Evolutionary conservation across 164 flowering plant species (phyloP).

Genomic region (Dillenia turbinata): DNA sequence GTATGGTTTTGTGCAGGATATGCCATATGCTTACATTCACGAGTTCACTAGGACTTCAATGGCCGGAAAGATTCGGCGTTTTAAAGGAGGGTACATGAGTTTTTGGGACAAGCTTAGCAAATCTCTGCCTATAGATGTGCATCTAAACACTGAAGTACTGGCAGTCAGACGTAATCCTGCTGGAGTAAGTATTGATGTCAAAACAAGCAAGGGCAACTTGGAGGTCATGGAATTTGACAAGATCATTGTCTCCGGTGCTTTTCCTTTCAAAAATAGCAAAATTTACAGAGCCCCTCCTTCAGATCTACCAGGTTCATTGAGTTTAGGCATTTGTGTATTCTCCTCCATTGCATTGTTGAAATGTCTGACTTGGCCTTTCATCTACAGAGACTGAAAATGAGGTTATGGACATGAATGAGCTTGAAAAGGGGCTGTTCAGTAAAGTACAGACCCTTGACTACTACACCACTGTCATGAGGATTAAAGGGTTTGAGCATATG

Average conservation of each 20-base stretch:
- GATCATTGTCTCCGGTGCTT: constrained; percentile 61
- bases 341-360: not conserved
- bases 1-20: constrained; percentile 77
- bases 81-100: constrained; percentile 64
- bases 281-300: constrained; percentile 46
- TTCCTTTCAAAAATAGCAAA: constrained; percentile 52
- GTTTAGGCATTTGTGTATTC: not conserved
- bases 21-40: constrained; percentile 85
- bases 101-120: constrained; percentile 55
- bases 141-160: constrained; percentile 57
- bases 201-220: constrained; percentile 20
- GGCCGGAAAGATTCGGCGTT: constrained; percentile 78
- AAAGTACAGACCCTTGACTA: constrained; percentile 71
- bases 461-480: constrained; percentile 76
- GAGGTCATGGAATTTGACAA: constrained; percentile 52
- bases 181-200: constrained; percentile 31
- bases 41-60: constrained; percentile 78
- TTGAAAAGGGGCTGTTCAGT: constrained; percentile 57
- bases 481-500: constrained; percentile 59
- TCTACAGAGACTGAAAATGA: constrained; percentile 31
- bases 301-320: constrained; percentile 23
- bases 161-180: constrained; percentile 33
- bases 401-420: constrained; percentile 41
- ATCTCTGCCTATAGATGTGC: constrained; percentile 42
- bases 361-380: not conserved